Evolutionary conservation across 2,329 filamentous ascomycete genomes (phyloP), one percentile per base, ranked within the genome.

Genomic region (Aspergillus novoparasiticus): DNA sequence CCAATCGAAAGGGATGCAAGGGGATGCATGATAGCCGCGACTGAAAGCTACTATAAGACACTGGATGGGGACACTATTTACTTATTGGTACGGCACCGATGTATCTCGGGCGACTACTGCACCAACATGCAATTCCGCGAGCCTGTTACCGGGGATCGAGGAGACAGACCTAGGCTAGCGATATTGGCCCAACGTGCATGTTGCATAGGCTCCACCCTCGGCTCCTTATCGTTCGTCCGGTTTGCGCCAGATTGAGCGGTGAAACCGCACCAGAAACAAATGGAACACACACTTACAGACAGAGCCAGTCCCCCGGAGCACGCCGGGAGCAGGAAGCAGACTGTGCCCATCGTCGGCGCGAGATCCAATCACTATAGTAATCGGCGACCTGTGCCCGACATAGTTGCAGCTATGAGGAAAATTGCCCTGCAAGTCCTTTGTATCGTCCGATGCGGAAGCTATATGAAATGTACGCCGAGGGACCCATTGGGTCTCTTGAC

Each of bases 231-330:
- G 64, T 66, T 69, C 66, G 60, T 63, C 57, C 60, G 56, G 61
- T 58, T 61, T 66, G 61, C 58, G 58, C 58, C 60, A 65, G 66
- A 63, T 60, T 59, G 62, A 71, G 70, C 70, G 70, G 70, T 72
- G 70, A 72, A 71, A 69, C 68, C 51, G 57, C 62, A 60, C 60
- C 61, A 63, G 64, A 64, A 66, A 53, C 61, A 60, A 60, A 64
- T 60, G 57, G 60, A 63, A 69, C 59, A 63, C 62, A 66, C 23
- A 19, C 14, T 51, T 26, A 48, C 21, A 26, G 45, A 28, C 21
- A 26, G 63, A 68, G 66, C 70, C 70, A 71, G 58, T 68, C 56
- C 64, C 63, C 66, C 70, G 70, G 70, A 71, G 68, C 65, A 66
- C 58, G 59, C 59, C 68, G 70, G 69, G 67, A 66, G 58, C 64